Evolutionary conservation across 345 rosid genomes (phyloP).

Genomic region (Arabis hirsuta): DNA sequence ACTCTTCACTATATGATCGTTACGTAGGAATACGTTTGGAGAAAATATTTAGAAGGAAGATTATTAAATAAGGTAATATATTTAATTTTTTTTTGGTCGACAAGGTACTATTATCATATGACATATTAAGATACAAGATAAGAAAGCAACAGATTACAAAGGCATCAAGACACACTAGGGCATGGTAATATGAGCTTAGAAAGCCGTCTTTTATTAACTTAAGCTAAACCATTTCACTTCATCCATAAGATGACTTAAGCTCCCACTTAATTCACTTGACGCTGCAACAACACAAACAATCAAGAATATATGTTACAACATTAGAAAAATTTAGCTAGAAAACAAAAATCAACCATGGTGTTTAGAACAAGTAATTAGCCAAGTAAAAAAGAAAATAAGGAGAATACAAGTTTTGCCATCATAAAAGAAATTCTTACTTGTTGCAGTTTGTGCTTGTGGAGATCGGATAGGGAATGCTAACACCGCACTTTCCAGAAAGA

Average conservation of each 20-base stretch:
- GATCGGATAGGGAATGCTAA: constrained; percentile 59
- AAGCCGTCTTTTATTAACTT: constrained; percentile 7
- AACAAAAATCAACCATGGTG: background rate
- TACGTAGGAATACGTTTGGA: background rate
- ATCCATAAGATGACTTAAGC: background rate
- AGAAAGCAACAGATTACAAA: constrained; percentile 17
- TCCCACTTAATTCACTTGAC: constrained; percentile 36
- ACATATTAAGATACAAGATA: constrained; percentile 14
- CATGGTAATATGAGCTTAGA: background rate
- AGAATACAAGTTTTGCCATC: background rate
- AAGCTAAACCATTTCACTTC: constrained; percentile 4
- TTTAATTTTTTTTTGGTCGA: background rate
- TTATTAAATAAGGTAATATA: background rate
- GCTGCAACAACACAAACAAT: constrained; percentile 33
- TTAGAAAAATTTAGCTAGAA: too few species aligned
- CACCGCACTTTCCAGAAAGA: constrained; percentile 56
- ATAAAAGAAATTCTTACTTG: constrained; percentile 36
- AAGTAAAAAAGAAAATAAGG: background rate
- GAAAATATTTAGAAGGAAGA: constrained; percentile 3
- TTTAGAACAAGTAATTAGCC: background rate
- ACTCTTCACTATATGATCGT: background rate
- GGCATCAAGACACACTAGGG: constrained; percentile 11
- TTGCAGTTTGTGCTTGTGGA: constrained; percentile 56
- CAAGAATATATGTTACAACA: background rate
- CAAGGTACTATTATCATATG: constrained; percentile 26